Conservation (phyloP, 176 grass and related monocot genomes). For the Eragrostis nindensis region DNA sequence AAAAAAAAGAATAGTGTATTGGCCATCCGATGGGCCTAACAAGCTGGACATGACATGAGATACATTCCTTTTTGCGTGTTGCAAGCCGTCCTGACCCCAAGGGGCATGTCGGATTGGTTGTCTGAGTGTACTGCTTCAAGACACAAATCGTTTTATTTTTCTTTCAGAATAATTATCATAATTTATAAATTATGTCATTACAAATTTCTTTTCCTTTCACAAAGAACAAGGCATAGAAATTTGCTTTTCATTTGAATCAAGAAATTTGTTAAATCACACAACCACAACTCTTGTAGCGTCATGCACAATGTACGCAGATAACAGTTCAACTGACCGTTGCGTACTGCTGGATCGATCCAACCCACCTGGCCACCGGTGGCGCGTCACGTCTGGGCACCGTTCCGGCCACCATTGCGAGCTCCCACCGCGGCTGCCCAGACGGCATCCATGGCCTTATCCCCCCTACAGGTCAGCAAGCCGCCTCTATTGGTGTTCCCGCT, state of each 20-base stretch:
- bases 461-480: conserved; percentile 45
- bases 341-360: not conserved
- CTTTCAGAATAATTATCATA: too few relatives aligned
- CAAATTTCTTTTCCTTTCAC: not conserved
- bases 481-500: not conserved
- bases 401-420: not conserved
- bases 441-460: conserved; percentile 16
- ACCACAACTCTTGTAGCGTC: conserved; percentile 17
- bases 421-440: not conserved
- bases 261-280: conserved; percentile 17
- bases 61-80: too few relatives aligned
- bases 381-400: not conserved
- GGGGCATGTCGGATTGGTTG: too few relatives aligned
- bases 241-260: too few relatives aligned
- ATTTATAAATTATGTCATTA: too few relatives aligned
- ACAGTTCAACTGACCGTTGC: not conserved
- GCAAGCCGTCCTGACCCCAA: too few relatives aligned
- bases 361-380: conserved; percentile 21
- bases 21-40: too few relatives aligned
- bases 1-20: too few relatives aligned
- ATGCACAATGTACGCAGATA: not conserved
- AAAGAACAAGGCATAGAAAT: too few relatives aligned
- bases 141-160: too few relatives aligned
- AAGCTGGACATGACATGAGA: too few relatives aligned
- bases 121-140: too few relatives aligned